Base-by-base conservation (phyloP, 2,329 filamentous ascomycete species). In the Zarea fungicola region DNA sequence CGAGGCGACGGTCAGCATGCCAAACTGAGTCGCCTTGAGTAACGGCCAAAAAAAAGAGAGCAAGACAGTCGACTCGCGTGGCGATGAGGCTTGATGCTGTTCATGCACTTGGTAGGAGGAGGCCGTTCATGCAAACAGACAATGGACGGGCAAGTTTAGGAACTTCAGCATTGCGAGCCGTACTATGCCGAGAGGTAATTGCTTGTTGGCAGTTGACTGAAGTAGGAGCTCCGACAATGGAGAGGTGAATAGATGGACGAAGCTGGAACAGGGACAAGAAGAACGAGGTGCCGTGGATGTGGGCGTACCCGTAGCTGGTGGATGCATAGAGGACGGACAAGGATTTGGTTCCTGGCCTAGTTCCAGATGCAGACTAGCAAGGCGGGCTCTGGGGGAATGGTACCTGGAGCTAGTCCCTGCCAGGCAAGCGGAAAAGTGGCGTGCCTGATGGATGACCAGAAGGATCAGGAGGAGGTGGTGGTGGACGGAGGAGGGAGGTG, bases 341-440 rank as follows among this genome's bases (percentile, higher is more conserved):
- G 29, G 29, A 22, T 36, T 48, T 42, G 46, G 46, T 48, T 42
- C 46, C 46, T 48, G 46, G 37, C 22, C 46, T 48, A 48, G 37
- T 39, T 28, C 37, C 37, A 23, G 18, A 36, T 36, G 16, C 22
- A 29, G 37, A 31, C 23, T 48, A 48, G 37, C 16, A 2, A 13
- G 21, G 21, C 23, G 29, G 40, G 46, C 34, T 23, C 10, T 29
- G 36, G 37, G 44, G 37, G 39, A 48, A 42, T 42, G 37, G 46
- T 42, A 31, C 46, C 46, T 48, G 45, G 37, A 22, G 39, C 46
- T 48, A 48, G 37, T 29, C 46, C 28, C 16, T 14, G 21, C 14
- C 14, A 18, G 25, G 36, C 16, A 47, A 29, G 23, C 2, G 43
- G 13, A 10, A 21, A n/a, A 26, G 35, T 8, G 44, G 35, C 16